A percentile compares a stretch with the other conserved stretches of the same genome.
These are phyloP conservation scores for Kwoniella mangroviensis DNA, from an alignment of 768 basidiomycete genomes.

Conservation along the genomic window DNA sequence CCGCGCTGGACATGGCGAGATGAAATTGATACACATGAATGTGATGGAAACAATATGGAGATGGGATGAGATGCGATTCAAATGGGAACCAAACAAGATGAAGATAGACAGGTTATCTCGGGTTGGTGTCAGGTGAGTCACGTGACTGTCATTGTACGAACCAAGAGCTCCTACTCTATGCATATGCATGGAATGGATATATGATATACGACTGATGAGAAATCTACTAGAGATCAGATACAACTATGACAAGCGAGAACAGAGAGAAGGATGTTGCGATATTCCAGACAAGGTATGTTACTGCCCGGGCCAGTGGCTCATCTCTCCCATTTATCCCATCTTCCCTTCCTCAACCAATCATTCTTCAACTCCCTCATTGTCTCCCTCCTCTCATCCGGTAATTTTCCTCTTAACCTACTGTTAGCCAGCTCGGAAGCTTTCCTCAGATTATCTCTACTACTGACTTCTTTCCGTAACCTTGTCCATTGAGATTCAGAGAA, in stretches of 20 bases:
- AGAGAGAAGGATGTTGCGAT: too few relatives aligned
- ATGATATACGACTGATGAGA: too few relatives aligned
- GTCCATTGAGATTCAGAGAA: slow-evolving; percentile 41
- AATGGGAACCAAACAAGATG: neutral
- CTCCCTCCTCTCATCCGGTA: slow-evolving; percentile 15
- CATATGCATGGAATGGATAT: too few relatives aligned
- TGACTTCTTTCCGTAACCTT: slow-evolving; percentile 29
- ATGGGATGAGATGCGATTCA: neutral
- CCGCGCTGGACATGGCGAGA: slow-evolving; percentile 3
- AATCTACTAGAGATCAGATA: too few relatives aligned
- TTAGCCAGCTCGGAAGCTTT: slow-evolving; percentile 11
- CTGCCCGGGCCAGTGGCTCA: neutral
- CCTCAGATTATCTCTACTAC: slow-evolving; percentile 24
- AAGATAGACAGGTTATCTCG: neutral
- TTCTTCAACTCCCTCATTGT: slow-evolving; percentile 16
- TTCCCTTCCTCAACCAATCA: slow-evolving; percentile 39
- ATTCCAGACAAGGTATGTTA: too few relatives aligned
- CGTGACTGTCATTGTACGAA: too few relatives aligned
- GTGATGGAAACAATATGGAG: neutral
- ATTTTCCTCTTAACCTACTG: slow-evolving; percentile 21
- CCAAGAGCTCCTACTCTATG: too few relatives aligned
- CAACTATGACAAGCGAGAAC: too few relatives aligned
- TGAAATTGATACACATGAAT: too few relatives aligned
- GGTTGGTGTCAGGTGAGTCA: too few relatives aligned
- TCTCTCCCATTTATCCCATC: slow-evolving; percentile 48